phyloP scores from a whole-genome alignment of 441 rosid genomes.

The Adansonia rubrostipa region DNA sequence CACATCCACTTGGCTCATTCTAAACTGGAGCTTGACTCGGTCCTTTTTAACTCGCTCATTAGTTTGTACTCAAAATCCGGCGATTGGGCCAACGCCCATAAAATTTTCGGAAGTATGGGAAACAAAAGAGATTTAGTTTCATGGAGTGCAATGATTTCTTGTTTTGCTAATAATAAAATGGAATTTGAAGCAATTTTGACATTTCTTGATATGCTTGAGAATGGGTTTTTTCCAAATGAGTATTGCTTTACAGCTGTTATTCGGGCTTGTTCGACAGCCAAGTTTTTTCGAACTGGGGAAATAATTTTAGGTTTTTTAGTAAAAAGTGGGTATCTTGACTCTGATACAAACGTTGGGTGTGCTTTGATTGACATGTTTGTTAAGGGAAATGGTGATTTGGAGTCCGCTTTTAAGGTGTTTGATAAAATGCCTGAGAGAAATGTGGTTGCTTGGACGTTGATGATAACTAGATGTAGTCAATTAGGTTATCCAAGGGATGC shows the following conservation, averaged over 20 bases:
- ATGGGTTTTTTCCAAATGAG: slow-evolving; percentile 53
- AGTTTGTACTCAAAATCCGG: slow-evolving; percentile 61
- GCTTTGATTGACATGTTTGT: slow-evolving; percentile 61
- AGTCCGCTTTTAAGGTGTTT: slow-evolving; percentile 53
- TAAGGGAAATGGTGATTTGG: slow-evolving; percentile 47
- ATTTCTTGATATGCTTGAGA: slow-evolving; percentile 51
- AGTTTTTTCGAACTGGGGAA: slow-evolving; percentile 34
- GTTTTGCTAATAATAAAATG: slow-evolving; percentile 45
- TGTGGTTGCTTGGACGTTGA: slow-evolving; percentile 59
- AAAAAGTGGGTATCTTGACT: slow-evolving; percentile 50
- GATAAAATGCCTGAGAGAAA: slow-evolving; percentile 48
- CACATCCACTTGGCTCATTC: slow-evolving; percentile 48
- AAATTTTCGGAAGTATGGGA: slow-evolving; percentile 53
- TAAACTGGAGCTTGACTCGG: slow-evolving; percentile 47
- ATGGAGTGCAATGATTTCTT: slow-evolving; percentile 62
- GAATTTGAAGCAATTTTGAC: slow-evolving; percentile 38
- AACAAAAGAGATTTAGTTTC: slow-evolving; percentile 50
- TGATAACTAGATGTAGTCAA: slow-evolving; percentile 54
- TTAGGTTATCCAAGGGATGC: slow-evolving; percentile 49
- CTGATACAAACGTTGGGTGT: slow-evolving; percentile 58
- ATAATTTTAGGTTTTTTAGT: slow-evolving; percentile 48
- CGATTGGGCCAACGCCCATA: slow-evolving; percentile 40
- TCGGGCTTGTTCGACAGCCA: slow-evolving; percentile 51
- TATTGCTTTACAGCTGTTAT: slow-evolving; percentile 58
- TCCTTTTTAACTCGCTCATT: slow-evolving; percentile 58